Base-by-base conservation (phyloP, 202 grass and related monocot genomes). In the Tripidium arundinaceum region DNA sequence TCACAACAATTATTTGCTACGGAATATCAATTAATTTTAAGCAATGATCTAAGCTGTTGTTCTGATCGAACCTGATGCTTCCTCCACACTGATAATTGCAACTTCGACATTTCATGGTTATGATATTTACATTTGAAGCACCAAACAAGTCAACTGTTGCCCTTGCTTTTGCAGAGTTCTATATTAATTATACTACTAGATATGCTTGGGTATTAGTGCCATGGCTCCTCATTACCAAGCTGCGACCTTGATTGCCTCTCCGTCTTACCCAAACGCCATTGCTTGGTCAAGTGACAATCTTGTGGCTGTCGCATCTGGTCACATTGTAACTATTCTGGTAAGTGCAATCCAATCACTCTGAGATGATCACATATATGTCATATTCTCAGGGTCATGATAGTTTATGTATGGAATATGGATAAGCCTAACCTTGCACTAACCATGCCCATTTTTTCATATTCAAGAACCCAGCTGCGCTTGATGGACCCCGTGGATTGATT, bases 271-370 rank as follows among this genome's bases (percentile, higher is more conserved):
- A 24, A 92, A 92, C 26, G 86, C 94, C 42, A 91, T 98, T n/a
- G 60, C 72, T 62, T 98, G 90, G 90, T 98, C 94, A 12, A 85
- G 60, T 68, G 89, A 98, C 26, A 98, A 98, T 62, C 74, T 98
- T 63, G 86, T 94, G 77, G 94, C 90, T 49, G 73, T 98, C 68
- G 91, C 94, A 58, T 94, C 88, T 70, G 87, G 87, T 68, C 89
- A 89, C 39, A 61, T 92, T 65, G 68, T 94, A 15, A 94, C 91
- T 66, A 94, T 97, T 72, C 78, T 97, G 80, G 91, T 94, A 87
- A 65, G 64, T 69, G 68, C 49, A 47, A 38, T 74, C 66, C 34
- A 25, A 63, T 43, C 50, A 39, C 54, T 16, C 34, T 70, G 15
- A 7, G 5, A 4, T 24, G 50, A 39, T 75, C 28, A 5, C 11